Evolutionary conservation across 2,329 filamentous ascomycete genomes (phyloP), one percentile per base, ranked within the genome.

Genomic region (Aspergillaceae sp.): DNA sequence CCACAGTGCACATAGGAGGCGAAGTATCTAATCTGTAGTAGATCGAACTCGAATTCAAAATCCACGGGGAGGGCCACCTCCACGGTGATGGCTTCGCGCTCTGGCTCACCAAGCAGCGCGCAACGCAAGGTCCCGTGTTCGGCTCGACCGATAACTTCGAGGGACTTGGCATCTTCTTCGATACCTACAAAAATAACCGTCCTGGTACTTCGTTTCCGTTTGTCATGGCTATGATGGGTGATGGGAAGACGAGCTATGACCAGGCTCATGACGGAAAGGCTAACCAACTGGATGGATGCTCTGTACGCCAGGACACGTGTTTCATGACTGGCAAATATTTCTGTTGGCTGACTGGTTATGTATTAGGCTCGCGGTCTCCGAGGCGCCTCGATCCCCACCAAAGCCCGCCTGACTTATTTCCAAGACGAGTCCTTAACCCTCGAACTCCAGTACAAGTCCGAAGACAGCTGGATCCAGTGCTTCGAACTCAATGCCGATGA

Each of bases 111-210:
- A 94, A 94, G 71, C 83, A 95, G 70, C 87, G 92, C 54, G 90
- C 80, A 30, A 78, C 83, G 57, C 71, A 75, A 48, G 92, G 92
- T 10, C 78, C 82, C 7, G 91, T 98, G 34, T 98, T 98, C 68
- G 92, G 92, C 43, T 84, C 83, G 56, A 75, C 78, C 29, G 91
- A 98, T 71, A 80, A 80, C 53, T 98, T 97, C 58, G 91, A 98
- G 67, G 92, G 92, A 4, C 78, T 98, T 41, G 92, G 89, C 45
- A 78, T 98, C 68, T 97, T 96, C 74, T 80, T 98, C 72, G 92
- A 98, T 66, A 98, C 92, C 40, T 98, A 98, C 78, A 98, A 98
- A 82, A 98, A 98, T 75, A 95, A 96, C 74, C 83, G 92, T 9
- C 91, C 92, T 0, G 92, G 92, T 38, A 85, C 88, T 37, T 86